Conservation (phyloP, 2,329 filamentous ascomycete genomes). For the Penicillium hesseltinei region DNA sequence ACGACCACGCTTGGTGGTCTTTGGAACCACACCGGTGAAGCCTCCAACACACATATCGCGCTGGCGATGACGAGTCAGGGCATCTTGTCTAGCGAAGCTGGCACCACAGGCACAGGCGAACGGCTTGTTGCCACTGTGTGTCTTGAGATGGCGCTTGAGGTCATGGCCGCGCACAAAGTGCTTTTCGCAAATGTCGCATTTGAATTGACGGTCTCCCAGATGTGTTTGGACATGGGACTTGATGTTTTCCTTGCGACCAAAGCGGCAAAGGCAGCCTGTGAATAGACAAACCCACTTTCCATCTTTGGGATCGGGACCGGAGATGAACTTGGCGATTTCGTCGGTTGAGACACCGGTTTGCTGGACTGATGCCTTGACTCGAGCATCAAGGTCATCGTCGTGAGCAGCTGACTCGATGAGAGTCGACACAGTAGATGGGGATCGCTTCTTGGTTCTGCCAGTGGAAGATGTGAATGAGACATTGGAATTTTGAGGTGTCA, state of each 20-base stretch:
- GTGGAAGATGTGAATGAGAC: slow-evolving; percentile 27
- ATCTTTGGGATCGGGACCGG: slow-evolving; percentile 68
- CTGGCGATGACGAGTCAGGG: slow-evolving; percentile 88
- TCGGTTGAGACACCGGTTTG: slow-evolving; percentile 85
- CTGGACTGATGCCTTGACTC: slow-evolving; percentile 61
- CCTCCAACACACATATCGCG: slow-evolving; percentile 95
- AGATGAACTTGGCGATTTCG: slow-evolving; percentile 74
- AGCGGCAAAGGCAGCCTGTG: slow-evolving; percentile 78
- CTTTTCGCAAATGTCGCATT: slow-evolving; percentile 89
- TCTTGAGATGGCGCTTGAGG: slow-evolving; percentile 94
- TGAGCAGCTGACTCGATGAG: slow-evolving; percentile 42
- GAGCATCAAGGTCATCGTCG: slow-evolving; percentile 52
- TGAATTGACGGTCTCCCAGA: slow-evolving; percentile 91
- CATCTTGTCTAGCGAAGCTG: slow-evolving; percentile 92
- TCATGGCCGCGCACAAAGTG: slow-evolving; percentile 97
- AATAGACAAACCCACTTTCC: slow-evolving; percentile 78
- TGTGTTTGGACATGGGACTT: slow-evolving; percentile 98
- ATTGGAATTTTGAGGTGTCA: slow-evolving; percentile 32
- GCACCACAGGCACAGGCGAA: slow-evolving; percentile 94
- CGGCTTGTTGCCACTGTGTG: slow-evolving; percentile 92
- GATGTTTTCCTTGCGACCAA: slow-evolving; percentile 98
- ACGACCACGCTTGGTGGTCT: slow-evolving; percentile 64
- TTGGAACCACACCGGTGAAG: slow-evolving; percentile 75
- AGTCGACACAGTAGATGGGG: slow-evolving; percentile 23
- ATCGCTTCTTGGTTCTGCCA: slow-evolving; percentile 22